Percentiles rank a stretch among this genome's conserved stretches.
These are phyloP conservation scores for Boletales sp. DNA, from an alignment of 768 basidiomycete species.

Conservation along the genomic window DNA sequence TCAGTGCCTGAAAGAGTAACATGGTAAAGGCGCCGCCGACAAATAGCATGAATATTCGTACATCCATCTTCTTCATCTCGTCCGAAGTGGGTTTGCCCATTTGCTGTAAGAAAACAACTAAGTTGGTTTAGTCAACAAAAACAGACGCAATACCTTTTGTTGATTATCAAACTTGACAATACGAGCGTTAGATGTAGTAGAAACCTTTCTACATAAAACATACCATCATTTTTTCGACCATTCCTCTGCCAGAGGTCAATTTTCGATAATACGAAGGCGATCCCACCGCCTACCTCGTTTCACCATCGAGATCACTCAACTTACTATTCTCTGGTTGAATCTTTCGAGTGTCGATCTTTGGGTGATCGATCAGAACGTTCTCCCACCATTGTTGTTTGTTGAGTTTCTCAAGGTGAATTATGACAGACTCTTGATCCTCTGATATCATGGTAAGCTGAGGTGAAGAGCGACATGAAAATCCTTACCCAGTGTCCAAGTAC, in stretches of 20 bases:
- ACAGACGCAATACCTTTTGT: constrained; percentile 32
- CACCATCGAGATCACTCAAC: constrained; percentile 91
- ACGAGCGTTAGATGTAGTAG: constrained; percentile 7
- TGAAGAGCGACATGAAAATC: background rate
- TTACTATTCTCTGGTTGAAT: constrained; percentile 96
- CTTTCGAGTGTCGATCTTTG: constrained; percentile 95
- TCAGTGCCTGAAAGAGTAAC: constrained; percentile 53
- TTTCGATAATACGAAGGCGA: background rate
- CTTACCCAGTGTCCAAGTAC: constrained; percentile 93
- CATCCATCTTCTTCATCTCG: constrained; percentile 91
- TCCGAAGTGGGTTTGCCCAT: constrained; percentile 96
- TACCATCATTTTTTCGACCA: constrained; percentile 99
- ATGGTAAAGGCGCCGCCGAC: background rate
- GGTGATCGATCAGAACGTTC: constrained; percentile 90
- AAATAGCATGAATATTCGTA: constrained; percentile 23
- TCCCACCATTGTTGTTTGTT: constrained; percentile 97
- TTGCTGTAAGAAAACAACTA: constrained; percentile 49
- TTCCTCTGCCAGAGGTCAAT: constrained; percentile 53
- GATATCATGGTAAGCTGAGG: constrained; percentile 7
- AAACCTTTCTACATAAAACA: constrained; percentile 21
- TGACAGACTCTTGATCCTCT: constrained; percentile 77
- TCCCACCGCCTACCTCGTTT: constrained; percentile 68
- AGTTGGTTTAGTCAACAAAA: background rate
- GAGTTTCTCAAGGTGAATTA: constrained; percentile 81
- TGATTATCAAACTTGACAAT: constrained; percentile 42